Evolutionary conservation across 2,329 filamentous ascomycete species (phyloP), one percentile per base, ranked within the genome.

Genomic region (Pseudopyricularia javanii): DNA sequence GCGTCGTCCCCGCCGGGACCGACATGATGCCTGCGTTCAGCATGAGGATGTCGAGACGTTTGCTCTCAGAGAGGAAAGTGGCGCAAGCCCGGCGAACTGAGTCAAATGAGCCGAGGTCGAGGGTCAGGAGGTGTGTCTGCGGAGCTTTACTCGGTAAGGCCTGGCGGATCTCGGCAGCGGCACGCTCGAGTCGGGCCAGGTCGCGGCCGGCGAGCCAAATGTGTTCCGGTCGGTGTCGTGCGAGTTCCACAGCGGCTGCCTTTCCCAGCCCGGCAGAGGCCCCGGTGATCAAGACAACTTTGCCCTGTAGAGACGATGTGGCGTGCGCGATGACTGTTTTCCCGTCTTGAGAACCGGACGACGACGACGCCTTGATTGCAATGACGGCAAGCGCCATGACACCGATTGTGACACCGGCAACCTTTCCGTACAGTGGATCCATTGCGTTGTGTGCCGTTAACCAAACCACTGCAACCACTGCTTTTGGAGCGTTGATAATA

Each of bases 261-360:
- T 68, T 70, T 28, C 76, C 75, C 1, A 79, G 66, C 0, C 75
- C 75, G 17, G 66, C 62, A 52, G 73, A 78, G 52, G 69, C 73
- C 43, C 73, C 74, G 0, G 73, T 76, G 33, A 76, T 66, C 24
- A 76, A 63, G 52, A 75, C 70, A 11, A 70, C 68, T 54, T 74
- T 70, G 43, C 63, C 66, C 2, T 58, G 49, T 26, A 71, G 65
- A 4, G 33, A 35, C 4, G 5, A 14, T 12, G 33, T 35, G 33
- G 11, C 5, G 11, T 12, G 6, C 6, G 33, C 33, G 11, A 35
- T 14, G 33, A 12, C 4, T 7, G 33, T 5, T 35, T 6, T 14
- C 33, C 6, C 33, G 33, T 6, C 33, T n/a, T 35, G 11, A n/a
- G 33, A n/a, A 12, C n/a, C n/a, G n/a, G n/a, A n/a, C n/a, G 11